Base-by-base conservation (phyloP, 108 stramenopile genomes). In the Cylindrotheca fusiformis region DNA sequence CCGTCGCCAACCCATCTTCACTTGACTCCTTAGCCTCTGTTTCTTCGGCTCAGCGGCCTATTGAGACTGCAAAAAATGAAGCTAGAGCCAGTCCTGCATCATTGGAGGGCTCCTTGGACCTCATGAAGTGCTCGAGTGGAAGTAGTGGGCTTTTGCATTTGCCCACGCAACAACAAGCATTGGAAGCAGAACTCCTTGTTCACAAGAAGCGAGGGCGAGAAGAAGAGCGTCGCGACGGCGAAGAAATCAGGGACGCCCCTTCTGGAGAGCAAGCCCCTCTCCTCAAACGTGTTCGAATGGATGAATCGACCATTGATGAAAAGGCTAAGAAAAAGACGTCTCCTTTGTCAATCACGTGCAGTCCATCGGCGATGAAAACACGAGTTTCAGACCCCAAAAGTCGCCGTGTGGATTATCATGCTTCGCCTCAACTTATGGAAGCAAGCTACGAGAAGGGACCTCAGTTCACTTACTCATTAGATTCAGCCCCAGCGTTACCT, bases 81-180 rank as follows among this genome's bases (percentile, higher is more conserved):
- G 60, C 60, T 4, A 23, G 41, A 10, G 44, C 48, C 32, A 72
- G 67, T 25, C 75, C 76, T 12, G 66, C 58, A 1, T 52, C 63
- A 0, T 69, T 72, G 27, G 32, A 63, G 17, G 72, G 33, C 4
- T 84, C 79, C 1, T 49, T 80, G 21, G 79, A 80, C 67, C 62
- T 80, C 30, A 77, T 84, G 82, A 83, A 83, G 53, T 84, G 79
- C 48, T 58, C 61, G 5, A 77, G 76, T 61, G 82, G 75, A 20
- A 69, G 76, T 50, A 80, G 82, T 63, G 76, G 71, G 10, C 52
- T 80, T 4, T 47, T 84, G 26, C 72, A 75, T 24, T 54, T 72
- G 30, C 46, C 63, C 17, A 26, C 62, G 2, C 63, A 73, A 20
- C 64, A 76, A 32, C 61, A 71, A 18, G 31, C 28, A 21, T 30